Evolutionary conservation across 495 filamentous ascomycete species (phyloP).

Genomic region (Elaphomyces granulatus): DNA sequence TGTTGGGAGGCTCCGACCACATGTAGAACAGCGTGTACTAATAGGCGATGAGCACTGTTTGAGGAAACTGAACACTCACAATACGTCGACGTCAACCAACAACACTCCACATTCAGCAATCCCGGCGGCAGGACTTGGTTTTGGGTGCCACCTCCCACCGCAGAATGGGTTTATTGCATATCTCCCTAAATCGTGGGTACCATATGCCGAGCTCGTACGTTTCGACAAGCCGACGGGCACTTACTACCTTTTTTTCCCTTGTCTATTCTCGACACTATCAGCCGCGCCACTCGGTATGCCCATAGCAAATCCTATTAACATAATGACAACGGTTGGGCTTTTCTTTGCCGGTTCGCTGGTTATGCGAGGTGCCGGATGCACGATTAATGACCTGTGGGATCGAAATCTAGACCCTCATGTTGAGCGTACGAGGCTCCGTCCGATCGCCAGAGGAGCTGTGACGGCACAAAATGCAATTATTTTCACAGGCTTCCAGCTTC

Average conservation of each 20-base stretch:
- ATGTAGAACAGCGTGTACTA: too few species aligned
- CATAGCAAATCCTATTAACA: constrained; percentile 37
- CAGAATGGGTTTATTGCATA: constrained; percentile 73
- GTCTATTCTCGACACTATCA: constrained; percentile 54
- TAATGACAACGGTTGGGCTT: constrained; percentile 54
- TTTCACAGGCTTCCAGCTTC: constrained; percentile 71
- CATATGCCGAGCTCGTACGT: constrained; percentile 85
- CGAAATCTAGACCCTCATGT: constrained; percentile 85
- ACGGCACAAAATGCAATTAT: constrained; percentile 56
- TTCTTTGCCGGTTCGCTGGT: constrained; percentile 82
- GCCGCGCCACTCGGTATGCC: constrained; percentile 20
- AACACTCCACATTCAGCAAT: too few species aligned
- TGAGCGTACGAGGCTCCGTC: constrained; percentile 70
- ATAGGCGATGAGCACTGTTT: too few species aligned
- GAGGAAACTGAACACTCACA: too few species aligned
- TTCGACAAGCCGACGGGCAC: constrained; percentile 92
- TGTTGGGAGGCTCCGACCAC: too few species aligned
- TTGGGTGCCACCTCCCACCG: too few species aligned
- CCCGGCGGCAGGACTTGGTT: too few species aligned
- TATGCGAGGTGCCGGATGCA: constrained; percentile 96
- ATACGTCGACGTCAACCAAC: too few species aligned
- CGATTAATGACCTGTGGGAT: constrained; percentile 97
- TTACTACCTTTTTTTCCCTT: constrained; percentile 93
- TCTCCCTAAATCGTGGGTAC: constrained; percentile 64
- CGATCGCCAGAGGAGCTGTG: constrained; percentile 76